Conservation (phyloP, 345 rosid genomes). For the Geranium rotundifolium region DNA sequence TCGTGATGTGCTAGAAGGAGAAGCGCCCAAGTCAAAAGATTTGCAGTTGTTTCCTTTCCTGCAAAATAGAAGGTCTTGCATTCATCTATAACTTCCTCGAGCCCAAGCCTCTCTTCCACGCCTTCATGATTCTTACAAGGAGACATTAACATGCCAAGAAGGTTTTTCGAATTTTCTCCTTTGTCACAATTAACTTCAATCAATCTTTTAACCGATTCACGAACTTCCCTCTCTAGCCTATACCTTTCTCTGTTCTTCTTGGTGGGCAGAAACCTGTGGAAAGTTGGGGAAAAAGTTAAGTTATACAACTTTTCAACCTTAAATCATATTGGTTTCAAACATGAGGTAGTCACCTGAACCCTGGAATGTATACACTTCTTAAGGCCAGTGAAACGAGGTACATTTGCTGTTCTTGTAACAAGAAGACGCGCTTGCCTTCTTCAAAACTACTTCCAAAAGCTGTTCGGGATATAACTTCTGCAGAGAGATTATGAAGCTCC, state of each 20-base stretch:
- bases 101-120: conserved; percentile 42
- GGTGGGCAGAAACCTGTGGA: conserved; percentile 58
- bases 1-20: conserved; percentile 61
- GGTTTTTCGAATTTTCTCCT: conserved; percentile 31
- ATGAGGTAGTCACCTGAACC: conserved; percentile 42
- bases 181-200: conserved; percentile 25
- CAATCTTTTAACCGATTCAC: conserved; percentile 39
- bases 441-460: conserved; percentile 80
- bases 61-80: conserved; percentile 87
- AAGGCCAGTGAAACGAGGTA: conserved; percentile 41
- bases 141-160: conserved; percentile 47
- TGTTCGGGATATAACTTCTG: conserved; percentile 66
- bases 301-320: no score
- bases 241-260: conserved; percentile 62
- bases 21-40: conserved; percentile 59
- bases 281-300: no score
- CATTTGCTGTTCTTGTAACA: conserved; percentile 61
- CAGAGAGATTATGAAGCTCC: conserved; percentile 53
- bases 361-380: conserved; percentile 60
- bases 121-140: conserved; percentile 38
- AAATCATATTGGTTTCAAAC: no score
- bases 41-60: conserved; percentile 73
- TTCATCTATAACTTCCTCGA: conserved; percentile 70
- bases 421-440: conserved; percentile 61
- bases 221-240: conserved; percentile 57